Base-by-base conservation (phyloP, 2,329 filamentous ascomycete genomes). In the Amauroascus verrucosus region DNA sequence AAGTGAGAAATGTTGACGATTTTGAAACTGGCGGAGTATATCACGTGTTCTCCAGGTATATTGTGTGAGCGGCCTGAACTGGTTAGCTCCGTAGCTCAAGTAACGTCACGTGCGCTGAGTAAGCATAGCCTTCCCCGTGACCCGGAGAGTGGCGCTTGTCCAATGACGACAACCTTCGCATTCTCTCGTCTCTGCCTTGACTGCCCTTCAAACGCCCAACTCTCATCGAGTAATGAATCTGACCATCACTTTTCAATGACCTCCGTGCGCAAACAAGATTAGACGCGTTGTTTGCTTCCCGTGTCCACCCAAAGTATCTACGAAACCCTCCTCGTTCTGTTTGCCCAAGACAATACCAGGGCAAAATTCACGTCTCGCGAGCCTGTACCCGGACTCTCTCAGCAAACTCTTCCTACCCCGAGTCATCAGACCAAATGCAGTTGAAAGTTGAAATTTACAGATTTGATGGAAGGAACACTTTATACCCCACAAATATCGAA, bases 401-500 rank as follows among this genome's bases (percentile, higher is more conserved):
- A 8, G 38, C 14, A 37, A 24, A 46, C 26, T 28, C n/a, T n/a
- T 46, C 6, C n/a, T 16, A 5, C 3, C n/a, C 26, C 43, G 2
- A 32, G 14, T 37, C 40, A 11, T 45, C 14, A 46, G 50, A 52
- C 40, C 50, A 45, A 51, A 52, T 52, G 50, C 50, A 22, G 50
- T 20, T 28, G 41, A 46, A 28, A 28, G 41, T 22, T 32, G 24
- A 46, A 28, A 26, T 16, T 14, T 38, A 37, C 43, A 46, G 14
- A 28, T 45, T 46, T 28, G n/a, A 52, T 45, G 50, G 50, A 52
- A 52, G 40, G 50, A 35, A 46, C 44, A 51, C 33, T 45, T 9
- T 37, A 45, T 38, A 37, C 18, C 43, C 14, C 11, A 35, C 16
- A n/a, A 45, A 46, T n/a, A 18, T 52, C 28, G 16, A 33, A 20